Evolutionary conservation across 1,284 basidiomycete genomes (phyloP).

Genomic region (Rhodotorula sp.): DNA sequence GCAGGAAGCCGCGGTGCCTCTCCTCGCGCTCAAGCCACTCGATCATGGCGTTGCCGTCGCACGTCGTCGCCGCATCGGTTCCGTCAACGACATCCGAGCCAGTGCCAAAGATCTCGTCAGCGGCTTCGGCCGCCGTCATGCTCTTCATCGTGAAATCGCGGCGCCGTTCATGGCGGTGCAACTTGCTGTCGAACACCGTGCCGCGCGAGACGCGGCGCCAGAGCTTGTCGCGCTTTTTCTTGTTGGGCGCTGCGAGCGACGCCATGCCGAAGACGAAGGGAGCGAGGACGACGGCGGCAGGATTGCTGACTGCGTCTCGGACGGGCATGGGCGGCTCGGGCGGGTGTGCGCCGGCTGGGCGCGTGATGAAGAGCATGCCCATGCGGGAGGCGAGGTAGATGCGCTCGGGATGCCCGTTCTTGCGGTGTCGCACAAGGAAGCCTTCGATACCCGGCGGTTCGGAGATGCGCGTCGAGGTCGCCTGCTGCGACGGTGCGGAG

Average conservation of each 20-base stretch:
- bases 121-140: conserved; percentile 8
- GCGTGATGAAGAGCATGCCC: conserved; percentile 35
- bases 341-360: conserved; percentile 26
- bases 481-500: neutral
- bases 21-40: conserved; percentile 24
- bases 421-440: conserved; percentile 34
- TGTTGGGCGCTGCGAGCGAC: conserved; percentile 16
- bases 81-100: conserved; percentile 3
- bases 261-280: conserved; percentile 35
- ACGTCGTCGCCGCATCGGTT: neutral
- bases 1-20: conserved; percentile 21
- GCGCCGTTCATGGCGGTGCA: neutral
- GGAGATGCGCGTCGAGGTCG: conserved; percentile 20
- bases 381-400: conserved; percentile 37
- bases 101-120: conserved; percentile 1
- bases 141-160: conserved; percentile 24
- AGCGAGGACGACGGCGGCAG: conserved; percentile 34
- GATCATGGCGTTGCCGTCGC: conserved; percentile 21
- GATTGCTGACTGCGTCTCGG: conserved; percentile 21
- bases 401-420: conserved; percentile 28
- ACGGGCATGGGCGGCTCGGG: conserved; percentile 30
- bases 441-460: conserved; percentile 44
- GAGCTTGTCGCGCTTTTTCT: conserved; percentile 18
- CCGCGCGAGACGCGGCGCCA: conserved; percentile 5
- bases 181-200: neutral